Base-by-base conservation (phyloP, 2,329 filamentous ascomycete genomes). In the Aureobasidium sp. region DNA sequence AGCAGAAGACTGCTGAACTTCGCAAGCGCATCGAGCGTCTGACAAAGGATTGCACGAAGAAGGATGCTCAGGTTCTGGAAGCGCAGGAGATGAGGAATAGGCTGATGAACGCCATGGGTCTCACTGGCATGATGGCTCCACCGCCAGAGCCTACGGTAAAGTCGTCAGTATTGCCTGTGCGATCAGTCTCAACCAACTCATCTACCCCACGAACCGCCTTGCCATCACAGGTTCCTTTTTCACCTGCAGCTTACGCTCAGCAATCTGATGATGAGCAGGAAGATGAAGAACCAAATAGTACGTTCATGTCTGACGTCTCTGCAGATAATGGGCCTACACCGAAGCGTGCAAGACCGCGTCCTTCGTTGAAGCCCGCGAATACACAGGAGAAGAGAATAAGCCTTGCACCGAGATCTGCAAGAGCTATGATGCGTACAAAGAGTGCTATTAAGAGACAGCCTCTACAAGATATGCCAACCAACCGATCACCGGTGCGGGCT, bases 321-420 rank as follows among this genome's bases (percentile, higher is more conserved):
- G 77, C 75, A 9, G 71, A 70, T 58, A 71, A 69, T 45, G 78
- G 73, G 20, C 74, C 75, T 2, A 80, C 77, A 31, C 80, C 81
- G 4, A 84, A 85, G 68, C 78, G 82, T 20, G 67, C 75, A 1
- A 80, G 78, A 62, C 73, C 77, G 31, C 73, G 74, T 8, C 73
- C 71, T 25, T 71, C 77, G 1, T 76, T 75, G 68, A 77, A 75
- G 53, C 68, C 71, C 8, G 72, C 76, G 31, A 66, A 69, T 4
- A 70, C 76, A 67, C 72, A 73, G 23, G 76, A 74, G 50, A 71
- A 77, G 2, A 71, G 72, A 27, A 66, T 63, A 15, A 72, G 60
- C 68, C 27, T 66, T 59, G 45, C 42, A 13, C 65, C 58, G 1
- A 59, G 66, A n/a, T 53, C 67, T 29, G 54, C 66, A 15, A 56